phyloP scores from a whole-genome alignment of 2,329 filamentous ascomycete genomes.

The Aspergillus aculeatus region DNA sequence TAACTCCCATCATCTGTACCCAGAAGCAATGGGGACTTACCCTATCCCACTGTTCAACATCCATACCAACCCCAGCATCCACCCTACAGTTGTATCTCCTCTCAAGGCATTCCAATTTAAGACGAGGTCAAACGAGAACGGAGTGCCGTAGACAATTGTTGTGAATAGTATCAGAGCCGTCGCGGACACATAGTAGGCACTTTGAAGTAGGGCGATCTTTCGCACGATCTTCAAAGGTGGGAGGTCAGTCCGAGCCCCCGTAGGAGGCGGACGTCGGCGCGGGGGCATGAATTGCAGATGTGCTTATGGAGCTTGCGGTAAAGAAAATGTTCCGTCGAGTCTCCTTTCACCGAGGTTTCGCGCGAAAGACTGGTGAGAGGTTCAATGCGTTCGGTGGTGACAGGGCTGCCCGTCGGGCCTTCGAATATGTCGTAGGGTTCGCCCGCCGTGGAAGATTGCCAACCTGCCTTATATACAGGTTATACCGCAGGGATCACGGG shows the following conservation, averaged over 20 bases:
- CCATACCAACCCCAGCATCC: conserved; percentile 68
- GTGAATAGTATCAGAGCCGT: conserved; percentile 66
- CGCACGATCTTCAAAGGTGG: conserved; percentile 65
- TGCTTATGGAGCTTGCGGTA: conserved; percentile 1
- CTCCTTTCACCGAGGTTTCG: background rate
- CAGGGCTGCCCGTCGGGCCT: background rate
- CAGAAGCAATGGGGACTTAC: conserved; percentile 45
- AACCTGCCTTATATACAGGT: background rate
- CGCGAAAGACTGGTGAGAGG: background rate
- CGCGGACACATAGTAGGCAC: conserved; percentile 63
- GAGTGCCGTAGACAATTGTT: conserved; percentile 62
- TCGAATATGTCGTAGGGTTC: background rate
- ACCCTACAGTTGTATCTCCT: conserved; percentile 67
- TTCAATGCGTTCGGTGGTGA: background rate
- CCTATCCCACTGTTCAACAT: conserved; percentile 63
- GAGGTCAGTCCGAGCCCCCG: conserved; percentile 65
- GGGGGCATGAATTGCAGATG: conserved; percentile 36
- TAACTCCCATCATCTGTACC: background rate
- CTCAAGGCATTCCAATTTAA: conserved; percentile 64
- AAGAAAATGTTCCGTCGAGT: background rate
- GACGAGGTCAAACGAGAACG: conserved; percentile 58
- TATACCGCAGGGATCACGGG: background rate
- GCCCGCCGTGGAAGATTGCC: background rate
- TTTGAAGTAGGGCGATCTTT: conserved; percentile 65
- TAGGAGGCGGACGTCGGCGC: conserved; percentile 61